These are phyloP conservation scores for Saccharomyces mikatae DNA, from an alignment of 805 yeast species.

Conservation along the genomic window DNA sequence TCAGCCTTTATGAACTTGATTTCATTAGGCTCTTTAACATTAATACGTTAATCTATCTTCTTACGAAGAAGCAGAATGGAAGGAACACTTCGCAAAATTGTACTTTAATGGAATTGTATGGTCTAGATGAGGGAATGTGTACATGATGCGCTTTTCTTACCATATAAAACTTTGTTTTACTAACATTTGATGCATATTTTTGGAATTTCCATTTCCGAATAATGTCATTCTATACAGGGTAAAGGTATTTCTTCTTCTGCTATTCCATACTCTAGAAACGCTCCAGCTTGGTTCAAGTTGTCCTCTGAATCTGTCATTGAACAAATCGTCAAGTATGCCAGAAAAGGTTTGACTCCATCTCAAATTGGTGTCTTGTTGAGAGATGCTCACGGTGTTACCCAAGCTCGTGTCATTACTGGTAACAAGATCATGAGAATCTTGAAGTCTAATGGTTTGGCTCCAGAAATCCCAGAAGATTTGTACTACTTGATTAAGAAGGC, in stretches of 20 bases:
- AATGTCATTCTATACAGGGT: constrained; percentile 49
- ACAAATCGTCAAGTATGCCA: constrained; percentile 98
- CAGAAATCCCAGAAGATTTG: constrained; percentile 99
- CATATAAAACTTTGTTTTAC: constrained; percentile 5
- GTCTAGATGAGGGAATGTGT: background rate
- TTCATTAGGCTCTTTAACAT: background rate
- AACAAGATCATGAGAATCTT: constrained; percentile 98
- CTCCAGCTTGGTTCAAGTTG: constrained; percentile 99
- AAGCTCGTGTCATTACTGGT: constrained; percentile 95
- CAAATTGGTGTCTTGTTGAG: constrained; percentile 98
- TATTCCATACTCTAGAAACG: constrained; percentile 96
- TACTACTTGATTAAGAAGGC: constrained; percentile 99
- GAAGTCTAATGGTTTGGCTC: constrained; percentile 99
- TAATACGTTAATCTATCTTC: background rate
- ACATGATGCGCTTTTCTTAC: background rate
- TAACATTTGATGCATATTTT: constrained; percentile 5
- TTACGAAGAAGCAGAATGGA: background rate
- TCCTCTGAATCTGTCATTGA: constrained; percentile 92
- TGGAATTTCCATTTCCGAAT: constrained; percentile 2
- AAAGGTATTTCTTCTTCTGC: constrained; percentile 99
- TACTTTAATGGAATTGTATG: background rate
- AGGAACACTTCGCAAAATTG: background rate
- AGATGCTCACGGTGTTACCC: constrained; percentile 99
- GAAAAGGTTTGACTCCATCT: constrained; percentile 99
- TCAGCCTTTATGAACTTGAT: background rate